phyloP scores from a whole-genome alignment of 2,329 filamentous ascomycete genomes.

The Didymosphaeria variabile region DNA sequence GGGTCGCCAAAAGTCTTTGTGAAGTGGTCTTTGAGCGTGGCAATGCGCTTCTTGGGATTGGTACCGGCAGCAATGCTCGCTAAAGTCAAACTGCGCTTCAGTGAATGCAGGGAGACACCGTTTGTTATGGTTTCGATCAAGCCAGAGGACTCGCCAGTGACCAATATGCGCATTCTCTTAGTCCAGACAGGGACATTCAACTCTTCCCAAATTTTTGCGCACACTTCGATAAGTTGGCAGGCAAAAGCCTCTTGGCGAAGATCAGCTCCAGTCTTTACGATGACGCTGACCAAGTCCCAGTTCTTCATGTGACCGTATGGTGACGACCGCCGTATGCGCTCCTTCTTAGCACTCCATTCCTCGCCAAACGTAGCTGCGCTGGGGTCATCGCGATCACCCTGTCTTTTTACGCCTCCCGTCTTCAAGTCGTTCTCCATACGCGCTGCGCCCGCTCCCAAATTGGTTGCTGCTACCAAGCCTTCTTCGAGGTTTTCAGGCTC shows the following conservation, averaged over 20 bases:
- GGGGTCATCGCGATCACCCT: slow-evolving; percentile 84
- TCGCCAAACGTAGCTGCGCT: slow-evolving; percentile 88
- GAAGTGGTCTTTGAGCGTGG: slow-evolving; percentile 83
- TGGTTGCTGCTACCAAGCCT: slow-evolving; percentile 63
- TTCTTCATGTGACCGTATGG: slow-evolving; percentile 91
- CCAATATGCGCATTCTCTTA: slow-evolving; percentile 85
- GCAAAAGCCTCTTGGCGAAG: slow-evolving; percentile 86
- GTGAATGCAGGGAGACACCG: slow-evolving; percentile 84
- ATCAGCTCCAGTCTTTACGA: slow-evolving; percentile 86
- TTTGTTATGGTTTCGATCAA: slow-evolving; percentile 90
- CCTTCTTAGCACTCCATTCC: slow-evolving; percentile 84
- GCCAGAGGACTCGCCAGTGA: slow-evolving; percentile 84
- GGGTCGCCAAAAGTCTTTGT: slow-evolving; percentile 77
- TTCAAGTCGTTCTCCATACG: slow-evolving; percentile 92
- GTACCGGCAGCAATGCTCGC: slow-evolving; percentile 76
- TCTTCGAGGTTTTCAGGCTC: slow-evolving; percentile 65
- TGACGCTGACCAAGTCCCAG: slow-evolving; percentile 87
- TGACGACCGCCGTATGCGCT: slow-evolving; percentile 82
- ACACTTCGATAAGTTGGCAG: slow-evolving; percentile 83
- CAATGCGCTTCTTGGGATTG: slow-evolving; percentile 78
- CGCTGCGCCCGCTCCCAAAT: slow-evolving; percentile 77
- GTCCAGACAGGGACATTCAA: slow-evolving; percentile 83
- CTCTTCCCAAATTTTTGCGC: slow-evolving; percentile 82
- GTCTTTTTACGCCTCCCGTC: slow-evolving; percentile 81
- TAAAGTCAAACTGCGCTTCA: slow-evolving; percentile 83